These are phyloP conservation scores for Pseudodiploospora longispora DNA, from an alignment of 2,329 filamentous ascomycete genomes.

Conservation along the genomic window DNA sequence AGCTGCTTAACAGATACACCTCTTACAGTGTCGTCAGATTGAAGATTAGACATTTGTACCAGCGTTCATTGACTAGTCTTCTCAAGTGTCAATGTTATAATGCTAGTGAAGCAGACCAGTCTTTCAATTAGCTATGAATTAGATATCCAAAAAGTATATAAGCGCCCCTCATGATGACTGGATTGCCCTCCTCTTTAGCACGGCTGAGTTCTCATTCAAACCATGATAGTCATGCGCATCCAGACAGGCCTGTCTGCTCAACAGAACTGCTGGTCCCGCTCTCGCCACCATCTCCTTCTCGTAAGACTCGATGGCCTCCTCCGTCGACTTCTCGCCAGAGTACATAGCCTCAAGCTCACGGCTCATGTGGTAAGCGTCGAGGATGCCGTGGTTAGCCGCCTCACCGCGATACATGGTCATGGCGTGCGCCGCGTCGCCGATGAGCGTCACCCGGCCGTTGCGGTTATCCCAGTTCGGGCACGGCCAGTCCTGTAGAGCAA, in stretches of 20 bases:
- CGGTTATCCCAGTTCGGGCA: slow-evolving; percentile 32
- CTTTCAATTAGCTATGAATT: too few relatives aligned
- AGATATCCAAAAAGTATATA: neutral
- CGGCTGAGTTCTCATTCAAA: slow-evolving; percentile 24
- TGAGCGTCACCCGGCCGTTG: slow-evolving; percentile 36
- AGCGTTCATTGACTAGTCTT: too few relatives aligned
- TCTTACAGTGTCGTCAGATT: too few relatives aligned
- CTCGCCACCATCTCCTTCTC: slow-evolving; percentile 23
- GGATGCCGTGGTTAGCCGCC: slow-evolving; percentile 31
- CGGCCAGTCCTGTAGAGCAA: slow-evolving; percentile 29
- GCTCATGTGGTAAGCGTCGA: slow-evolving; percentile 26
- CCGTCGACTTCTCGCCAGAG: slow-evolving; percentile 5
- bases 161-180: neutral
- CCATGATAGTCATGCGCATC: slow-evolving; percentile 23
- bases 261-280: slow-evolving; percentile 18
- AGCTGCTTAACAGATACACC: too few relatives aligned
- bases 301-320: slow-evolving; percentile 18
- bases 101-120: too few relatives aligned
- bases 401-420: slow-evolving; percentile 47
- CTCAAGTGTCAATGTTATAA: too few relatives aligned
- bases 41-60: too few relatives aligned
- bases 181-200: slow-evolving; percentile 18
- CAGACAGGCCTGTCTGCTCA: slow-evolving; percentile 24
- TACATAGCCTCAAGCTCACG: slow-evolving; percentile 14
- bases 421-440: slow-evolving; percentile 49